Base-by-base conservation (phyloP, 1,284 basidiomycete genomes). In the Athelia sp. region DNA sequence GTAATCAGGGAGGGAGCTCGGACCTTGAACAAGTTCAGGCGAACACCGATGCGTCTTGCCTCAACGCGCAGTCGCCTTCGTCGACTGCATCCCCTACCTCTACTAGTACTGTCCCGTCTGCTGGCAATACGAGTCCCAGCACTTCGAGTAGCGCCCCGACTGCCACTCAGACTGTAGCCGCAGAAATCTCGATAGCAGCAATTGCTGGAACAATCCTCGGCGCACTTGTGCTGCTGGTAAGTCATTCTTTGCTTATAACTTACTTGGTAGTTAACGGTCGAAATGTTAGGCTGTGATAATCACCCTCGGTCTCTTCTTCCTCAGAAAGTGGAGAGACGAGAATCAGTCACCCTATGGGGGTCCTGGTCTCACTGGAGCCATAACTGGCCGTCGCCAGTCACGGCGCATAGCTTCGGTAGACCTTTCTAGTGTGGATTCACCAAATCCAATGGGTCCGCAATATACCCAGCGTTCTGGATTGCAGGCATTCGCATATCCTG, bases 191-290 rank as follows among this genome's bases (percentile, higher is more conserved):
- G 9, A 68, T 70, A 2, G 76, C 72, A 18, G 72, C 75, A 24
- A 76, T 87, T 43, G 77, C 73, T 8, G 82, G 79, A 19, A 76
- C 72, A 18, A 76, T 80, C n/a, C 68, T 80, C n/a, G 84, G 80
- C 22, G 74, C 66, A 24, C 54, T 84, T 22, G 58, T 83, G 23
- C 79, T 78, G 51, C 57, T 83, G 15, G 36, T 40, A n/a, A n/a
- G 36, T 21, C n/a, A 9, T 8, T 8, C 9, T 6, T 40, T 8
- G n/a, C 19, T 17, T 40, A 9, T n/a, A 21, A 17, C 4, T n/a
- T 40, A 9, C n/a, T 40, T 21, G 36, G 15, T 17, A n/a, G n/a
- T 40, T 40, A 40, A 17, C n/a, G 9, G 36, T 40, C 8, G 6
- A 21, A 8, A 8, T 40, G 6, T n/a, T 40, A 40, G 14, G 71